Evolutionary conservation across 1,139 yeast species (phyloP), one percentile per base, ranked within the genome.

Genomic region (Geotrichum phurueaensis): DNA sequence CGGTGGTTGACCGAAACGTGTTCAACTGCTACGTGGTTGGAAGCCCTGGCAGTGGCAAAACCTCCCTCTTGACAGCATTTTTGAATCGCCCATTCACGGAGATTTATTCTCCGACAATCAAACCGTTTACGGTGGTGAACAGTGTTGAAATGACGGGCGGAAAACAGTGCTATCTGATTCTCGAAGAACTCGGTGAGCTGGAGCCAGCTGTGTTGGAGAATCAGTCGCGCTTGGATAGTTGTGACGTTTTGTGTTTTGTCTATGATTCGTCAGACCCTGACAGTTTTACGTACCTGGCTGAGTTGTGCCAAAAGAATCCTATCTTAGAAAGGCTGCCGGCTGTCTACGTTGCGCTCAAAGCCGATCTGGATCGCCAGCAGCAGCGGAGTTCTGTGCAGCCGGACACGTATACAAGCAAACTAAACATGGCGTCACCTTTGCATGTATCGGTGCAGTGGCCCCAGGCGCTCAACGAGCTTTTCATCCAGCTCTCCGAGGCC

Each of bases 251-350:
- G 1, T 94, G 98, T 72, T 81, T 88, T 69, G 82, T 91, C 0
- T 94, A 94, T 72, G 99, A 94, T 72, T 90, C 97, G 0, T 87
- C 97, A 0, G 97, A 94, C 70, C 97, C 99, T 0, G 96, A 92
- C 60, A 89, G 96, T 58, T 94, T 94, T 73, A 89, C 91, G 60
- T 86, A 89, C 70, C 76, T 92, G 60, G 86, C 88, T 33, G 87
- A 88, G 33, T 73, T 91, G 31, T 77, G 91, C 29, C 76, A 79
- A 54, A 80, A 78, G 63, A 84, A 86, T 68, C 81, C 84, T 0
- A 76, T 78, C 50, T 75, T 92, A 50, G 86, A 84, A 67, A 84
- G 84, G 59, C 77, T 92, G 1, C 99, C 99, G 0, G 82, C 89
- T 4, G 86, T 92, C 0, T 89, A 86, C 70, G 98, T 91, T 0